Base-by-base conservation (phyloP, 352 stramenopile genomes). In the Sclerospora graminicola region DNA sequence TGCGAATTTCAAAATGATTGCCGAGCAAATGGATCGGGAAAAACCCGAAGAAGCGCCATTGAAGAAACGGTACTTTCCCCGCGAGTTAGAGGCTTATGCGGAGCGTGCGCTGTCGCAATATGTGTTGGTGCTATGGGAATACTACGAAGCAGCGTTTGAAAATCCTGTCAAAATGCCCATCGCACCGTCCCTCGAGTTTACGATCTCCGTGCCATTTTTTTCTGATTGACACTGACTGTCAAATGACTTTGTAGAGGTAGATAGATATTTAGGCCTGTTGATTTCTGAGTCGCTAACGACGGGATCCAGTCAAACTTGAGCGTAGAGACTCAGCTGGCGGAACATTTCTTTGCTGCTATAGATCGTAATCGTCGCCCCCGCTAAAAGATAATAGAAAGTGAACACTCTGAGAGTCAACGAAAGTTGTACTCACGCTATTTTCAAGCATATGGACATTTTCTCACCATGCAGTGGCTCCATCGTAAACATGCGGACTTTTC, bases 1-100 rank as follows among this genome's bases (percentile, higher is more conserved):
- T 47, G 76, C 78, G 23, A 74, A 84, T 30, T 81, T 92, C 47
- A 92, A 89, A 51, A 92, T 92, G 80, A 60, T 88, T 32, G 75
- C 80, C 0, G 80, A 89, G 41, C 80, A 92, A 44, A 67, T 89
- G 42, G 41, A 68, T 31, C 52, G 51, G 8, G 36, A 16, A 4
- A 52, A 50, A 32, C 30, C 54, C 10, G 44, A 41, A 8, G 21
- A 19, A 23, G 37, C 30, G 9, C 21, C 27, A 18, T 27, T 41
- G 4, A 66, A 62, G 6, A 26, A 26, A 24, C 43, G 51, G 9
- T 87, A 92, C 40, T 92, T 88, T 27, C 56, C 73, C 3, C 49
- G 48, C 0, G 58, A 81, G 39, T 57, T 85, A 26, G 70, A 89
- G 47, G 69, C 70, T n/a, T 92, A 92, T 19, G 70, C 66, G 7